Conservation (phyloP, 176 grass and related monocot species). For the Aegilops sharonensis region DNA sequence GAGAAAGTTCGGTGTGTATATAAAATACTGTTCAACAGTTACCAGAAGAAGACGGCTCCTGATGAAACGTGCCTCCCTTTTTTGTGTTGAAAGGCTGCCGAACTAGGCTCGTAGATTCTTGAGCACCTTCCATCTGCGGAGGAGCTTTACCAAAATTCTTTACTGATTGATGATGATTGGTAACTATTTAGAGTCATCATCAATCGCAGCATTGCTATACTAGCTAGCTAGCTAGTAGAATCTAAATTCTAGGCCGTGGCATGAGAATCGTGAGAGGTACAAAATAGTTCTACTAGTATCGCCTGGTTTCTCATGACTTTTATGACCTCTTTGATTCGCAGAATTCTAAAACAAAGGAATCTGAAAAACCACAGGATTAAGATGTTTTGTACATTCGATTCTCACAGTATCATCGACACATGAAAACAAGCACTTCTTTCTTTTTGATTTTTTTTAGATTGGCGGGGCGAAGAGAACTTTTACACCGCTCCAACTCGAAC, state of each 20-base stretch:
- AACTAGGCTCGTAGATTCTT: conserved; percentile 28
- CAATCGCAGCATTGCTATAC: not conserved
- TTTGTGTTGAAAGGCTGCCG: conserved; percentile 30
- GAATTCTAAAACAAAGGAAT: not conserved
- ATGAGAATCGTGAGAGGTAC: not conserved
- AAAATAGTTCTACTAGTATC: not conserved
- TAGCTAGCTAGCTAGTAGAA: not conserved
- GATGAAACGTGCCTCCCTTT: not conserved
- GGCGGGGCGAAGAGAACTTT: too few relatives aligned
- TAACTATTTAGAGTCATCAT: conserved; percentile 22
- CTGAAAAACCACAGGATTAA: not conserved
- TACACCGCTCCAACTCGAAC: too few relatives aligned
- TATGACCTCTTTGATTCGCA: not conserved
- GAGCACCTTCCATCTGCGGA: conserved; percentile 16
- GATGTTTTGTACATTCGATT: not conserved
- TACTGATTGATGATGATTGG: not conserved
- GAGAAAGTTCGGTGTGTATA: not conserved
- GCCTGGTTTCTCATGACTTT: not conserved
- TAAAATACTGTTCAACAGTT: not conserved
- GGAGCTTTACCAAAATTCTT: not conserved
- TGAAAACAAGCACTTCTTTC: too few relatives aligned
- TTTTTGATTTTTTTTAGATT: too few relatives aligned
- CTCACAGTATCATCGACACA: too few relatives aligned
- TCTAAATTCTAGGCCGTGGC: not conserved
- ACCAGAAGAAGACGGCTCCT: not conserved